A percentile compares a stretch with the other conserved stretches of the same genome.
phyloP scores from a whole-genome alignment of 1,284 basidiomycete species.

The Ganoderma boninense region DNA sequence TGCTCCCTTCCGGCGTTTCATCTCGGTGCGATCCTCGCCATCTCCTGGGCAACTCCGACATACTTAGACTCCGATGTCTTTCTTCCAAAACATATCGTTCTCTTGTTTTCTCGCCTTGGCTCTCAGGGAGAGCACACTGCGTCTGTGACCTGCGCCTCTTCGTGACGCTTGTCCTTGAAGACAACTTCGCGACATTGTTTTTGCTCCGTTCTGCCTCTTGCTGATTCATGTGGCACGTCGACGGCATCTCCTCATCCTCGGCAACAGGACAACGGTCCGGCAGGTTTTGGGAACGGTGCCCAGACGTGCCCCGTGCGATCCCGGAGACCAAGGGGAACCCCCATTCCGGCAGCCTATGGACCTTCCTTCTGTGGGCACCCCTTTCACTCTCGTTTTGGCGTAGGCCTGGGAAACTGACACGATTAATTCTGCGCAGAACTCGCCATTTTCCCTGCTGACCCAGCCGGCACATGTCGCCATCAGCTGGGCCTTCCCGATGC shows the following conservation, averaged over 20 bases:
- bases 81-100: neutral
- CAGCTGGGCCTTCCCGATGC: conserved; percentile 19
- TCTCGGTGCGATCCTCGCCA: neutral
- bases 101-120: neutral
- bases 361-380: conserved; percentile 26
- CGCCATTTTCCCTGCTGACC: conserved; percentile 22
- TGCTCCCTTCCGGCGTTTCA: neutral
- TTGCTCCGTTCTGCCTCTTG: conserved; percentile 2
- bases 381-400: conserved; percentile 28
- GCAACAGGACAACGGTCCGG: conserved; percentile 22
- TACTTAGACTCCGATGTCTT: neutral
- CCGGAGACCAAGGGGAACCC: conserved; percentile 17
- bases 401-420: conserved; percentile 18
- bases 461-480: conserved; percentile 22
- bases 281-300: neutral
- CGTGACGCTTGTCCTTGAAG: neutral
- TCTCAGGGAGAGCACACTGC: neutral
- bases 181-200: conserved; percentile 1
- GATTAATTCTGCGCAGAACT: conserved; percentile 21
- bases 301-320: neutral
- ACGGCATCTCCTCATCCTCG: conserved; percentile 6
- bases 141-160: neutral
- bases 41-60: neutral
- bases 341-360: conserved; percentile 11
- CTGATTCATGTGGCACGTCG: neutral